Base-by-base conservation (phyloP, 148 eudicot species). In the Chenopodium berlandieri region DNA sequence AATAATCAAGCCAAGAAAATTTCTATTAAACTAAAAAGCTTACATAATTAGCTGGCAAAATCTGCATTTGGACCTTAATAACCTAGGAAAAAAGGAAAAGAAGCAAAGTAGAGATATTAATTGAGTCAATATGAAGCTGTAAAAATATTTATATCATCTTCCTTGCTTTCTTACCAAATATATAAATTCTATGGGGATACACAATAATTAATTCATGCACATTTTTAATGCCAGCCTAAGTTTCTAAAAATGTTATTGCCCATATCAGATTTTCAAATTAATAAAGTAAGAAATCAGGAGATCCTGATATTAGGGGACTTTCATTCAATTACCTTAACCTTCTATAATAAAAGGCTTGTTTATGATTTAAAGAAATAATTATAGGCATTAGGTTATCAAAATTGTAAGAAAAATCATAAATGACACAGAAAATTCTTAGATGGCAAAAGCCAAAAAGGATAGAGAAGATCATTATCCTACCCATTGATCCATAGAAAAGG, bases 81-180 rank as follows among this genome's bases (percentile, higher is more conserved):
- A 17, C 48, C 9, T 62, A 4, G 20, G 11, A 56, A 22, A n/a
- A 79, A 79, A 78, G 81, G 71, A 76, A 68, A 79, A 22, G 3
- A 79, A 78, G 20, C 13, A 46, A 44, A 1, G 17, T 34, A 0
- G 12, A 23, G 8, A 40, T 23, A 67, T 31, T 27, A 5, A 63
- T 8, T 66, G 58, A 14, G 32, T 22, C 56, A 34, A 44, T 25
- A 54, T 58, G 20, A 65, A 77, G 77, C 73, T 77, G 78, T 78
- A 34, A 13, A 32, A 78, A 71, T 71, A 73, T 63, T 62, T 19
- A 10, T 8, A 67, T 56, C 32, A 79, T 83, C 22, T 67, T 1
- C 37, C 44, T 12, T 70, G 78, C 48, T 84, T 75, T 84, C 66
- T 75, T 75, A 20, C 83, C 80, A 58, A 78, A 83, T 73, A 73